phyloP scores from a whole-genome alignment of 192 early-diverging fungal genomes.

The Coemansia sp. region DNA sequence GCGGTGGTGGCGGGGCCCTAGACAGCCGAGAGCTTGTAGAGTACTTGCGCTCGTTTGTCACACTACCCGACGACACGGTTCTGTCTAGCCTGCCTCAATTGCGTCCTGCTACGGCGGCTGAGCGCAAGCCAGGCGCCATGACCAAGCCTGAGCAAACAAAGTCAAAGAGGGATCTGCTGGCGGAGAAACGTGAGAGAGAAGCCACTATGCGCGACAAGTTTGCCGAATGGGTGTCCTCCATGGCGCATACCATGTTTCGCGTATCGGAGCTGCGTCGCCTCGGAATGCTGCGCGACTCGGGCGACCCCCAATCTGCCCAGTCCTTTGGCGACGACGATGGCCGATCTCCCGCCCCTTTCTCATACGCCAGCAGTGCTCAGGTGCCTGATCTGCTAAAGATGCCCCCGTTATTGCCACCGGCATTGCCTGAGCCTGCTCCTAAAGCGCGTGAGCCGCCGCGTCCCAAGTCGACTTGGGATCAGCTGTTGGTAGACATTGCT shows the following conservation, averaged over 20 bases:
- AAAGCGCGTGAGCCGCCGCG: constrained; percentile 24
- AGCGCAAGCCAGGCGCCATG: constrained; percentile 26
- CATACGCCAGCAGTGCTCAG: not conserved
- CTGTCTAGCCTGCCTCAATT: constrained; percentile 21
- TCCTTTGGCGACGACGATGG: not conserved
- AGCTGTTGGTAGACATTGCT: constrained; percentile 26
- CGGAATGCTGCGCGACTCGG: constrained; percentile 42
- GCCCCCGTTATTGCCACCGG: constrained; percentile 25
- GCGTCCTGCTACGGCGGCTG: constrained; percentile 1
- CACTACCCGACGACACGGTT: constrained; percentile 37
- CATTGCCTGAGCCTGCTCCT: constrained; percentile 23
- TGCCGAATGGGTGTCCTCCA: constrained; percentile 24
- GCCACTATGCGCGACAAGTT: constrained; percentile 15
- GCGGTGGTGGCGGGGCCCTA: not conserved
- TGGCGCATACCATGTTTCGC: constrained; percentile 30
- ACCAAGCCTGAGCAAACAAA: constrained; percentile 10
- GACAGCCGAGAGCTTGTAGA: constrained; percentile 8
- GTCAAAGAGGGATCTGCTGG: constrained; percentile 11
- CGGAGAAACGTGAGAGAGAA: constrained; percentile 1
- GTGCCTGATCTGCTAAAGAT: not conserved
- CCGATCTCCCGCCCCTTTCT: not conserved
- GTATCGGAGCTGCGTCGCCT: constrained; percentile 41
- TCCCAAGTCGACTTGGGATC: constrained; percentile 24
- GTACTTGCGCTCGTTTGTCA: constrained; percentile 37
- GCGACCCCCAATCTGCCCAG: not conserved